Conservation (phyloP, 164 flowering plant genomes). For the Nelumbo lutea region DNA sequence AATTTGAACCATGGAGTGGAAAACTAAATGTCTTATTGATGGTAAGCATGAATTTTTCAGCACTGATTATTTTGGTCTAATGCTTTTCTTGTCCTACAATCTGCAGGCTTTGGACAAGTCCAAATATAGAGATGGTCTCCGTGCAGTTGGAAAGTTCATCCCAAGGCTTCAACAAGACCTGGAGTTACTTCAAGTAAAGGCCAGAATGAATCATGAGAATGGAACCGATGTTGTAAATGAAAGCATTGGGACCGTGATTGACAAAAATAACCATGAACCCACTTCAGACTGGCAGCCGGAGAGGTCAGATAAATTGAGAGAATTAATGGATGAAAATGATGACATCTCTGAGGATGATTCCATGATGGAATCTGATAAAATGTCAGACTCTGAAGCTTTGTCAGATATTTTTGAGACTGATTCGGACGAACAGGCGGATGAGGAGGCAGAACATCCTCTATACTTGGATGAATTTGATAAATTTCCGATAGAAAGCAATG, state of each 20-base stretch:
- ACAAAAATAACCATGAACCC: slow-evolving; percentile 2
- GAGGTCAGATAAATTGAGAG: slow-evolving; percentile 30
- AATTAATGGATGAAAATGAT: slow-evolving; percentile 23
- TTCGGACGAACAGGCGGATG: slow-evolving; percentile 42
- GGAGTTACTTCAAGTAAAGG: slow-evolving; percentile 52
- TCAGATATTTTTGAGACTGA: slow-evolving; percentile 94
- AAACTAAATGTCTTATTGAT: too few relatives aligned
- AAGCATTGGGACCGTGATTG: slow-evolving; percentile 12
- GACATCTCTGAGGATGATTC: slow-evolving; percentile 30
- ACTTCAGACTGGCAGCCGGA: slow-evolving; percentile 17
- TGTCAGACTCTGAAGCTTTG: slow-evolving; percentile 66
- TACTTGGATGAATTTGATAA: slow-evolving; percentile 69
- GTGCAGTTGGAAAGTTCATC: slow-evolving; percentile 66
- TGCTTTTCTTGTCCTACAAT: not conserved
- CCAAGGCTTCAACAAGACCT: slow-evolving; percentile 85
- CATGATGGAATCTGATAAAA: slow-evolving; percentile 24
- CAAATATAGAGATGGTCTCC: slow-evolving; percentile 68
- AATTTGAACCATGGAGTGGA: too few relatives aligned
- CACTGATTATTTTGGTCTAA: too few relatives aligned
- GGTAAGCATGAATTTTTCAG: too few relatives aligned
- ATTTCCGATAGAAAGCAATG: slow-evolving; percentile 37
- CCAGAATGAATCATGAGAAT: slow-evolving; percentile 22
- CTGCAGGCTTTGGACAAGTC: slow-evolving; percentile 88
- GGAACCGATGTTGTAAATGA: slow-evolving; percentile 17
- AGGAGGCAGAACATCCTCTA: slow-evolving; percentile 41